Base-by-base conservation (phyloP, 352 stramenopile species). In the Thalassiosira livingstoniorum region DNA sequence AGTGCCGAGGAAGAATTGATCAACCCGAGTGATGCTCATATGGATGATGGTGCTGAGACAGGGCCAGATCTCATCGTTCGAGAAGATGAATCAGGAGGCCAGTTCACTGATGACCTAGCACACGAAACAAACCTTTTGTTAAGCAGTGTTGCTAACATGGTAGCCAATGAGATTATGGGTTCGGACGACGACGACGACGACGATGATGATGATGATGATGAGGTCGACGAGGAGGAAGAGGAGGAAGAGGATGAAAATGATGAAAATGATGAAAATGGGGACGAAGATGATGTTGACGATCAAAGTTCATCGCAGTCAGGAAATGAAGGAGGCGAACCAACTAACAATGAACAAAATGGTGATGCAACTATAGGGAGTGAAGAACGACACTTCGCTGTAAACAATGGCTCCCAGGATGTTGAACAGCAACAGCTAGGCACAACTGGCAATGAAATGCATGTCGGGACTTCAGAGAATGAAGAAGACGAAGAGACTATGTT, bases 401-500 rank as follows among this genome's bases (percentile, higher is more conserved):
- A 73, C 37, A 63, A 86, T 31, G 72, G 78, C 25, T 31, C 53
- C 35, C 47, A 32, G 25, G n/a, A 25, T 37, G 54, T 73, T 25
- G 35, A 70, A 45, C 61, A 78, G 7, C 45, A 75, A n/a, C 67
- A 70, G 23, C 61, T 31, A 13, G 73, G 23, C 15, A 47, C 43
- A 2, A 78, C 43, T 63, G 78, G 82, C 25, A 11, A 83, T 35
- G 72, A 88, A 2, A 42, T 80, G 21, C 77, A 83, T 55, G 37
- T 78, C 32, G 65, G 83, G 27, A 60, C 82, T 11, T 66, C 71
- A 34, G 60, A 78, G 42, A 63, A 86, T 32, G 70, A 77, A 53
- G 78, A 92, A 34, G 74, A 87, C 1, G 76, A 89, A 27, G 86
- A 93, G 53, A 72, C 78, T 53, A 57, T 80, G 29, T 68, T 88